A percentile compares a stretch with the other conserved stretches of the same genome.
These are phyloP conservation scores for Aspergillus ellipticus DNA, from an alignment of 495 filamentous ascomycete species.

Conservation along the genomic window DNA sequence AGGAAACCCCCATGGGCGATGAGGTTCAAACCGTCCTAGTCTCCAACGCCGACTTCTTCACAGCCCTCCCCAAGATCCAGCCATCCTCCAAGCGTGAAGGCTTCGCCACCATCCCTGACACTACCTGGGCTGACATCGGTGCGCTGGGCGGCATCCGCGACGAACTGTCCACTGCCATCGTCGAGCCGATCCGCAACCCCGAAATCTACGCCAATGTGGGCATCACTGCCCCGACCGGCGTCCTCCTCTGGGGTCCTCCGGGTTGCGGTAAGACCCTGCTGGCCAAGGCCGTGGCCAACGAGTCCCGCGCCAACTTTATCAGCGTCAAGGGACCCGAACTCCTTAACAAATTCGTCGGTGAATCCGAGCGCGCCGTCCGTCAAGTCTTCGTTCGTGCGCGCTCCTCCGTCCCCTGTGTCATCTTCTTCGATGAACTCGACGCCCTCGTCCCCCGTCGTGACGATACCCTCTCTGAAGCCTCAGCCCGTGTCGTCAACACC, in stretches of 20 bases:
- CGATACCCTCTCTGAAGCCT: constrained; percentile 75
- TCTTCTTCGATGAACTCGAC: constrained; percentile 98
- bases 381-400: constrained; percentile 89
- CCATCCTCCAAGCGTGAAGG: constrained; percentile 94
- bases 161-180: constrained; percentile 81
- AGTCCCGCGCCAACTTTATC: constrained; percentile 95
- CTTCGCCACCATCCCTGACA: constrained; percentile 95
- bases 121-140: constrained; percentile 90
- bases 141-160: constrained; percentile 76
- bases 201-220: constrained; percentile 77
- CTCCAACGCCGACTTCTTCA: constrained; percentile 64
- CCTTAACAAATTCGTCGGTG: constrained; percentile 93
- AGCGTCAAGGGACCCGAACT: constrained; percentile 94
- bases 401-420: constrained; percentile 82
- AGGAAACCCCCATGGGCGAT: constrained; percentile 44
- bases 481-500: constrained; percentile 89
- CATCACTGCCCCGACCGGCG: constrained; percentile 83
- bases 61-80: constrained; percentile 79
- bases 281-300: constrained; percentile 94
- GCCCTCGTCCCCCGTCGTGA: constrained; percentile 84
- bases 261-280: constrained; percentile 97
- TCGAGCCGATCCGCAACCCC: constrained; percentile 85
- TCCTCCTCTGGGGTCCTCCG: constrained; percentile 94
- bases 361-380: constrained; percentile 87
- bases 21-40: constrained; percentile 45